Conservation (phyloP, 2,329 filamentous ascomycete genomes). For the Sporothrix pallida region DNA sequence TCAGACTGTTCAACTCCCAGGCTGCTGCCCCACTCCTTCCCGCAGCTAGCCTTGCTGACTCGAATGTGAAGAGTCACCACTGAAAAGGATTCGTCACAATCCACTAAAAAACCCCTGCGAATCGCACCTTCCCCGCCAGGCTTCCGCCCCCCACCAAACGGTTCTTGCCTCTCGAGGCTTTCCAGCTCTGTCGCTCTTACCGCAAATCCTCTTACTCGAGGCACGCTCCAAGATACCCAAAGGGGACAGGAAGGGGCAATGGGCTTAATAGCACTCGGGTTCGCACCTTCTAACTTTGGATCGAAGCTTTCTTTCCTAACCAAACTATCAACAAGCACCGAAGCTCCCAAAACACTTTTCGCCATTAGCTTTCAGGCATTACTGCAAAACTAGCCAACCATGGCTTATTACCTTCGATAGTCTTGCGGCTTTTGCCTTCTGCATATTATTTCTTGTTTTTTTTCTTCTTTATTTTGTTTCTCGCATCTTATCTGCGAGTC, state of each 20-base stretch:
- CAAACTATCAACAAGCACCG: background rate
- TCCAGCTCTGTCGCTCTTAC: background rate
- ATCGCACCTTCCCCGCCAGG: background rate
- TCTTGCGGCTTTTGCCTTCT: background rate
- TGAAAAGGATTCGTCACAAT: background rate
- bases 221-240: background rate
- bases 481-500: background rate
- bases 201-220: background rate
- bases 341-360: background rate
- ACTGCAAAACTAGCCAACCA: background rate
- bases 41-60: background rate
- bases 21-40: background rate
- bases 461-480: background rate
- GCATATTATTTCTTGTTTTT: background rate
- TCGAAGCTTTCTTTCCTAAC: background rate
- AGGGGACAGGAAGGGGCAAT: background rate
- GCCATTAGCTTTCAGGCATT: background rate
- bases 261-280: slow-evolving; percentile 5
- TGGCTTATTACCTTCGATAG: slow-evolving; percentile 12
- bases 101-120: background rate
- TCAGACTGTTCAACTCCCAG: no score
- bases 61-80: slow-evolving; percentile 9
- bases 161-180: background rate
- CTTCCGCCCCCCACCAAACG: background rate
- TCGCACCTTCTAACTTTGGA: background rate